phyloP scores from a whole-genome alignment of 2,329 filamentous ascomycete species.

The Aspergillus fischeri region DNA sequence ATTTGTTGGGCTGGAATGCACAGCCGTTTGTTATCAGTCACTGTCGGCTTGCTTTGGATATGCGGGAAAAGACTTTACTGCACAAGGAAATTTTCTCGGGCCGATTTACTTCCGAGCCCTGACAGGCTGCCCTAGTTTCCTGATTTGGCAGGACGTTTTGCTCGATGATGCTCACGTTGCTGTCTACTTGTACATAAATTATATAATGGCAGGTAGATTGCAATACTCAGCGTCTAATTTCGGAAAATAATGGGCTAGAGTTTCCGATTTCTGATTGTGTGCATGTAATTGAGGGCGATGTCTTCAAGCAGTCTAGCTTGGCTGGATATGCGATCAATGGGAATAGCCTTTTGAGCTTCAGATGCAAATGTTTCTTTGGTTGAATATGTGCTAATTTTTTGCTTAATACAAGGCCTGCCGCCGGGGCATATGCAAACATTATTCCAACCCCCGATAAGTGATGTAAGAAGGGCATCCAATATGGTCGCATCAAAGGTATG shows the following conservation, averaged over 20 bases:
- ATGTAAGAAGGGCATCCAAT: not conserved
- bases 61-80: conserved; percentile 7
- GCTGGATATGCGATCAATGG: no score
- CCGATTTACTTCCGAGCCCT: conserved; percentile 26
- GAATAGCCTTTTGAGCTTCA: not conserved
- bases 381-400: not conserved
- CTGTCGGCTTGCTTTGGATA: not conserved
- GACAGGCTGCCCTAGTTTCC: conserved; percentile 30
- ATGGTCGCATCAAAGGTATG: not conserved
- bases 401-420: not conserved
- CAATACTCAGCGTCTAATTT: not conserved
- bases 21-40: conserved; percentile 1
- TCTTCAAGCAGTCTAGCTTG: no score
- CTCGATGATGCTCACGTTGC: not conserved
- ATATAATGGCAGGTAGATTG: not conserved
- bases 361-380: not conserved
- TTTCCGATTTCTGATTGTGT: not conserved
- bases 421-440: not conserved
- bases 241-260: not conserved
- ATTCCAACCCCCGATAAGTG: not conserved
- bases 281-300: not conserved
- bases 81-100: conserved; percentile 33
- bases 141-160: conserved; percentile 8
- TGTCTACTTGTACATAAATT: not conserved
- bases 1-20: conserved; percentile 5